phyloP scores from a whole-genome alignment of 2,329 filamentous ascomycete genomes.

The Capronia coronata region DNA sequence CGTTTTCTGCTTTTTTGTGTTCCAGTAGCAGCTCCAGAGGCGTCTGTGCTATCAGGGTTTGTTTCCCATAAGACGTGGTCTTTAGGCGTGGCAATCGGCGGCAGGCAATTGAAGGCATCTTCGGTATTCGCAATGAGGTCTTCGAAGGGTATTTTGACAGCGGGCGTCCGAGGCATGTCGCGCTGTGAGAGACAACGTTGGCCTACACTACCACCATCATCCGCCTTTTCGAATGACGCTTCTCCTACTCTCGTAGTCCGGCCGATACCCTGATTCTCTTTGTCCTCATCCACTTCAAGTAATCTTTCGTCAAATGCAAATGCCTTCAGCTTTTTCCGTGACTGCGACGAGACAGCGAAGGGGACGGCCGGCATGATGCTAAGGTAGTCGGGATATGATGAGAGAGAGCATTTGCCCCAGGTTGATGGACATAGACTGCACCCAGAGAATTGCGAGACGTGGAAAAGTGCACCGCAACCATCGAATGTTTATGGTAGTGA shows the following conservation, averaged over 20 bases:
- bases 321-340: constrained; percentile 20
- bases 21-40: constrained; percentile 44
- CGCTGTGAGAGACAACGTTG: constrained; percentile 3
- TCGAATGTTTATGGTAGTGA: constrained; percentile 6
- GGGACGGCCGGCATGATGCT: constrained; percentile 17
- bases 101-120: constrained; percentile 46
- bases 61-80: constrained; percentile 57
- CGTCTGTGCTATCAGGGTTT: constrained; percentile 38
- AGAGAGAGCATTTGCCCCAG: constrained; percentile 2
- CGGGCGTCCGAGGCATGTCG: constrained; percentile 51
- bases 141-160: constrained; percentile 52
- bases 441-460: background rate
- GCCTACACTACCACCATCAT: background rate
- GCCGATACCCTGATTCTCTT: constrained; percentile 14
- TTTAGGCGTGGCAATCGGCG: constrained; percentile 50
- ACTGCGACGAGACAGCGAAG: constrained; percentile 21
- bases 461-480: background rate
- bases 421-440: background rate
- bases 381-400: background rate
- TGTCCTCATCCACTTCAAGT: constrained; percentile 9
- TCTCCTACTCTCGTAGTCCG: background rate
- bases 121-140: constrained; percentile 57
- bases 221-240: background rate
- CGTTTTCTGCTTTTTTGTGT: constrained; percentile 54
- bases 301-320: constrained; percentile 16